Conservation (phyloP, 2,329 filamentous ascomycete species). For the Colletotrichum agaves region DNA sequence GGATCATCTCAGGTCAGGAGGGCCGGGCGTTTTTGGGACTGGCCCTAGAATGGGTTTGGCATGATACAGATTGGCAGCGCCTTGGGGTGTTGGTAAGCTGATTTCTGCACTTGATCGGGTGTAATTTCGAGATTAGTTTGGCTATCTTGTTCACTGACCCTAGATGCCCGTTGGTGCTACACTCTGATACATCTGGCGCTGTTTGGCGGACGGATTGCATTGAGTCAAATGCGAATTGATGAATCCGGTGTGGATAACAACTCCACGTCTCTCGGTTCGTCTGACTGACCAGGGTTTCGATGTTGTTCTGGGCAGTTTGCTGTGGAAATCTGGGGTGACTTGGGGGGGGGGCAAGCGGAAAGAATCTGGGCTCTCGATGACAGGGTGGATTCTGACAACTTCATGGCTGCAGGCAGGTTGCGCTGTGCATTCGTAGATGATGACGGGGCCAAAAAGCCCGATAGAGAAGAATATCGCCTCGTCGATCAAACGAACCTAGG, state of each 20-base stretch:
- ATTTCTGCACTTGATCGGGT: background rate
- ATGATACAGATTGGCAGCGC: slow-evolving; percentile 10
- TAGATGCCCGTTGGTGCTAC: background rate
- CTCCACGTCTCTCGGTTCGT: background rate
- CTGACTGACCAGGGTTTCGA: background rate
- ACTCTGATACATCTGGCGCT: background rate
- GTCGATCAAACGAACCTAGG: background rate
- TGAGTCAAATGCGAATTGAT: background rate
- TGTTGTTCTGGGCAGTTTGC: background rate
- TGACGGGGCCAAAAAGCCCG: background rate
- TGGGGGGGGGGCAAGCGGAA: slow-evolving; percentile 20
- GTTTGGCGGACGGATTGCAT: background rate
- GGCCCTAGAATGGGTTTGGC: slow-evolving; percentile 7
- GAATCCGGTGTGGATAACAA: background rate
- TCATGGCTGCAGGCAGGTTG: background rate
- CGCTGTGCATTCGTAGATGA: background rate
- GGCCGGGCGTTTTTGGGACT: background rate
- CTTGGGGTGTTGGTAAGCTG: slow-evolving; percentile 19
- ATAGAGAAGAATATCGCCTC: background rate
- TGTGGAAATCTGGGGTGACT: slow-evolving; percentile 22
- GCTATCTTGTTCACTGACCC: background rate
- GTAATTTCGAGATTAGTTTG: slow-evolving; percentile 10
- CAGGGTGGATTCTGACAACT: background rate
- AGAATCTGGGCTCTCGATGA: slow-evolving; percentile 13
- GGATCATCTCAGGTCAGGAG: slow-evolving; percentile 12